These are phyloP conservation scores for Trichoderma gracile DNA, from an alignment of 2,329 filamentous ascomycete species.

Conservation along the genomic window DNA sequence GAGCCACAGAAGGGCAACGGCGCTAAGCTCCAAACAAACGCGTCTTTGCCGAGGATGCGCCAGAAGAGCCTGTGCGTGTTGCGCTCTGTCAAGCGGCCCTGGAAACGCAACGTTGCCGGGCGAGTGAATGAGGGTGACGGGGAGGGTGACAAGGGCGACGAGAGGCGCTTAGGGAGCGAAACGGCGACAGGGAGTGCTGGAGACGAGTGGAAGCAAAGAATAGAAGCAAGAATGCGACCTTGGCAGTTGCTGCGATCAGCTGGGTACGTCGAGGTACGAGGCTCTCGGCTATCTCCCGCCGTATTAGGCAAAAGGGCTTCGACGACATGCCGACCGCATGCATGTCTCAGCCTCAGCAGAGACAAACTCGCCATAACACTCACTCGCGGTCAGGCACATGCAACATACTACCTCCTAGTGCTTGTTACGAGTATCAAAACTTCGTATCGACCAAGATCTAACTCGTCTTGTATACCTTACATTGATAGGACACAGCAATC, in stretches of 20 bases:
- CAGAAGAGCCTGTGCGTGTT: background rate
- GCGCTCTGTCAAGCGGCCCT: background rate
- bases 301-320: background rate
- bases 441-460: too few relatives aligned
- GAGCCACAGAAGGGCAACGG: conserved; percentile 15
- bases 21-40: conserved; percentile 24
- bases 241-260: too few relatives aligned
- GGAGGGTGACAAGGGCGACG: background rate
- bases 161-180: background rate
- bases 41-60: conserved; percentile 12
- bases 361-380: background rate
- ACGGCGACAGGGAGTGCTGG: too few relatives aligned
- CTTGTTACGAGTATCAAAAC: too few relatives aligned
- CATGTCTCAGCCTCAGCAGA: conserved; percentile 8
- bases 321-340: conserved; percentile 9
- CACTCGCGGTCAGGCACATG: background rate
- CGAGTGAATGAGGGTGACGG: too few relatives aligned
- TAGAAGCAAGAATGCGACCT: too few relatives aligned
- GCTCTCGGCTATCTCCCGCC: background rate
- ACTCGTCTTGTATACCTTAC: too few relatives aligned
- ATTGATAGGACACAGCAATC: too few relatives aligned
- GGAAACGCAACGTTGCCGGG: conserved; percentile 11
- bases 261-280: too few relatives aligned
- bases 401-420: too few relatives aligned
- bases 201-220: too few relatives aligned